Base-by-base conservation (phyloP, 306 rosid species). In the Benincasa hispida region DNA sequence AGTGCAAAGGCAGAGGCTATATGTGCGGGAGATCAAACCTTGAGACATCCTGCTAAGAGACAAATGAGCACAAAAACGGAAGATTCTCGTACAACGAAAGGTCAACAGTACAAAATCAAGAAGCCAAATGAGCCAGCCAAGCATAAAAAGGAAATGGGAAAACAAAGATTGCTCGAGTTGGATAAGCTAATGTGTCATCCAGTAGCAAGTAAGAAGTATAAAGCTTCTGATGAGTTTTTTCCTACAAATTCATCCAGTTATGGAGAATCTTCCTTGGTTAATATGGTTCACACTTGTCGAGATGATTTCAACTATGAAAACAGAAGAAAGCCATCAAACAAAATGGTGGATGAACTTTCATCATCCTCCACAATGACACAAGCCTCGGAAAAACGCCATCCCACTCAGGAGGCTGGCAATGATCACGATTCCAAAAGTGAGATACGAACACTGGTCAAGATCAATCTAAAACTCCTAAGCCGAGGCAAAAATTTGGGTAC, bases 361-460 rank as follows among this genome's bases (percentile, higher is more conserved):
- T 82, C 84, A 50, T 50, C 74, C 74, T 67, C 85, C 27, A 25
- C 78, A 50, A 77, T 9, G 59, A 42, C 58, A 59, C 60, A 72
- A 83, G 68, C 17, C 74, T 56, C 42, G 66, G 79, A 66, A 58
- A 79, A 69, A 74, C 80, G 42, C 56, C 57, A 6, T 12, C 56
- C 72, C 51, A 66, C 82, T 59, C 77, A 72, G 63, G 77, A 78
- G 57, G 73, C 68, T 1, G 70, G 70, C 67, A 79, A 77, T n/a
- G 57, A 39, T 34, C 84, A 82, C 62, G 87, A 84, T 48, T 81
- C 85, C 22, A 92, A 92, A 85, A 79, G 85, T 21, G 90, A 87
- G 84, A 92, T 92, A 78, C 85, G 76, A 78, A 83, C 90, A 76
- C 87, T 92, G 75, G 98, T 92, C 67, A 92, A 92, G 86, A 85